Base-by-base conservation (phyloP, 192 early-diverging fungal genomes). In the Backusella mclennaniae region DNA sequence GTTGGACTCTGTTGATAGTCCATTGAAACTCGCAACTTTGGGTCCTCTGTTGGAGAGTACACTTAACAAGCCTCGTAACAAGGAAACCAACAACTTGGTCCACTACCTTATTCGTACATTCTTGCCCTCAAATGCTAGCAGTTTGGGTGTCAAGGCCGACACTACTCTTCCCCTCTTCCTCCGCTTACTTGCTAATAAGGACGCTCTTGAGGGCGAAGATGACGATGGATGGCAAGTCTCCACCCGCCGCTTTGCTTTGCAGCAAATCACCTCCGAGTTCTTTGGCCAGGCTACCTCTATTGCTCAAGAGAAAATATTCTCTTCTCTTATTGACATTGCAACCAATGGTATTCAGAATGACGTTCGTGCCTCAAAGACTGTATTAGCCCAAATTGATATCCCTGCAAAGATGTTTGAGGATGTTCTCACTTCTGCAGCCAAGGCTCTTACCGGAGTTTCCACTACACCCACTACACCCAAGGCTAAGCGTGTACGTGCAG, bases 1-100 rank as follows among this genome's bases (percentile, higher is more conserved):
- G 1, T 76, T 94, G 41, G 73, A 78, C 15, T 12, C 52, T 8
- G 80, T 94, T 23, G 82, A 90, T 17, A 84, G 88, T 14, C 80
- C 87, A 17, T 76, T 75, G 29, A 93, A 93, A 69, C 77, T 94
- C 35, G 88, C 88, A 71, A 86, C 81, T 19, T 67, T 95, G 52
- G 49, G 83, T 35, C 91, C 89, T 41, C 78, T 94, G 35, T 71
- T 95, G 33, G 88, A 92, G 38, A 63, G 9, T 12, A 76, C 79
- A 1, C 75, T 92, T 44, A 84, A 85, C 21, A 78, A 77, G 8
- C 78, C 79, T 21, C 81, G 76, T 15, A 81, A 79, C 42, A 77
- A 69, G 6, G 73, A 73, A 4, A 78, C 69, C 46, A 81, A 81
- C 0, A 77, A 77, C 1, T 63, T 85, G 33, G 75, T 88, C 17